phyloP scores from a whole-genome alignment of 2,329 filamentous ascomycete genomes.

The Sporothrix brasiliensis region DNA sequence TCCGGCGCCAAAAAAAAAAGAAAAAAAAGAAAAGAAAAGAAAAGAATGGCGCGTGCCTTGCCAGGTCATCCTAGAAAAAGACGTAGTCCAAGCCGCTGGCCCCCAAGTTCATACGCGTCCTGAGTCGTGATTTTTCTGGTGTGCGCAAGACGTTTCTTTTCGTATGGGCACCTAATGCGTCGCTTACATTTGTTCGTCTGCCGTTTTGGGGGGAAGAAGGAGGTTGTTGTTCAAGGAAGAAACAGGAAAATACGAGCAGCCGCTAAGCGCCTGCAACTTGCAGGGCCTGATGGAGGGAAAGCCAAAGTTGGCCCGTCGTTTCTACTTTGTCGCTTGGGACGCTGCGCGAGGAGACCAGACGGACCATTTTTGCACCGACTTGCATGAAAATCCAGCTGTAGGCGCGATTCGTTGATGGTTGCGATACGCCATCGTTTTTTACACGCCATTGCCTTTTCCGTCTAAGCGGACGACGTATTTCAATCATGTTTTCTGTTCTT shows the following conservation, averaged over 20 bases:
- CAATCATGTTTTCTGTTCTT: background rate
- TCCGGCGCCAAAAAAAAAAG: no score
- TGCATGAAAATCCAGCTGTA: background rate
- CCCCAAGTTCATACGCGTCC: background rate
- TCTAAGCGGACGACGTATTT: background rate
- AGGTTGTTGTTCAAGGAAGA: background rate
- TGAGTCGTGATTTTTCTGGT: background rate
- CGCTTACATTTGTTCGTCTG: background rate
- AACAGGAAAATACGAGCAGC: constrained; percentile 11
- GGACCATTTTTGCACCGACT: constrained; percentile 8
- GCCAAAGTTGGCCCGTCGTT: background rate
- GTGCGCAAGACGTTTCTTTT: background rate
- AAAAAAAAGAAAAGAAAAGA: no score
- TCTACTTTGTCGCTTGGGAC: background rate
- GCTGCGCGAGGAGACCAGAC: background rate
- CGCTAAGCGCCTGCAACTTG: constrained; percentile 20
- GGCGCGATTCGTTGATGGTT: constrained; percentile 7
- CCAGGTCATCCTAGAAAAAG: no score
- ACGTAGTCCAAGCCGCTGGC: background rate
- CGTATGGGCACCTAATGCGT: background rate
- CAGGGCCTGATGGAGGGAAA: background rate
- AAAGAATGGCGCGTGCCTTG: no score
- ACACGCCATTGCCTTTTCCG: constrained; percentile 14
- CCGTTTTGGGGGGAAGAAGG: no score
- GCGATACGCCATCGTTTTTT: background rate